Percentiles rank a stretch among this genome's conserved stretches.
Evolutionary conservation across 2,329 filamentous ascomycete genomes (phyloP).

Genomic region (Cadophora malorum): DNA sequence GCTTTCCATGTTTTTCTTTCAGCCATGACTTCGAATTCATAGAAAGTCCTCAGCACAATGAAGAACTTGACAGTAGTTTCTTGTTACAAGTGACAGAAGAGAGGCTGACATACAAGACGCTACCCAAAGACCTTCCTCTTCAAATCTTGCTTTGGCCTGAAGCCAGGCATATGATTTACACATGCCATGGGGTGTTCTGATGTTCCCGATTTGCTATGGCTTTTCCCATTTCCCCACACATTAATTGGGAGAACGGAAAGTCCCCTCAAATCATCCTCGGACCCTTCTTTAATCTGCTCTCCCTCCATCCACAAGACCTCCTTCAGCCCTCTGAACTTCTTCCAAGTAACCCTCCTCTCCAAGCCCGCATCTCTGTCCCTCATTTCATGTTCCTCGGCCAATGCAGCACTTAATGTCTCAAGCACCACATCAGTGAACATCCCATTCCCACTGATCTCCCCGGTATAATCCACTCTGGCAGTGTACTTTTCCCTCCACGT

Average conservation of each 20-base stretch:
- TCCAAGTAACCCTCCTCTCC: slow-evolving; percentile 38
- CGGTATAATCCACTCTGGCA: slow-evolving; percentile 13
- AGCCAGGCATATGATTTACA: slow-evolving; percentile 34
- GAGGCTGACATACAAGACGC: neutral
- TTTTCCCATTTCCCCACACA: slow-evolving; percentile 38
- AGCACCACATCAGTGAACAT: slow-evolving; percentile 39
- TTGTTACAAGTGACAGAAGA: neutral
- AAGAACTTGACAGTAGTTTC: neutral
- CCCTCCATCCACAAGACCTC: slow-evolving; percentile 32
- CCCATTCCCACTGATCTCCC: slow-evolving; percentile 34
- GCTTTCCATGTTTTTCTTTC: neutral
- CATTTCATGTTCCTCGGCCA: slow-evolving; percentile 30
- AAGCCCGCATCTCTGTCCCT: slow-evolving; percentile 38
- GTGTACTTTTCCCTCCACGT: slow-evolving; percentile 15
- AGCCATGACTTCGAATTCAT: neutral
- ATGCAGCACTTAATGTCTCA: slow-evolving; percentile 30
- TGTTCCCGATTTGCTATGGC: slow-evolving; percentile 35
- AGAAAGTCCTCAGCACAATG: neutral
- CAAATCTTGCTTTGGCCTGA: slow-evolving; percentile 11
- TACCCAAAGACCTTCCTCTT: slow-evolving; percentile 16
- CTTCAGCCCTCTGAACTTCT: slow-evolving; percentile 34
- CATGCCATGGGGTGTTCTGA: slow-evolving; percentile 33
- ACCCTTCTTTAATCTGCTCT: slow-evolving; percentile 21
- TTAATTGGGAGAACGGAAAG: slow-evolving; percentile 36
- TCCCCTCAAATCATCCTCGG: slow-evolving; percentile 31